Evolutionary conservation across 2,329 filamentous ascomycete species (phyloP).

Genomic region (Sphaceloma murrayae): DNA sequence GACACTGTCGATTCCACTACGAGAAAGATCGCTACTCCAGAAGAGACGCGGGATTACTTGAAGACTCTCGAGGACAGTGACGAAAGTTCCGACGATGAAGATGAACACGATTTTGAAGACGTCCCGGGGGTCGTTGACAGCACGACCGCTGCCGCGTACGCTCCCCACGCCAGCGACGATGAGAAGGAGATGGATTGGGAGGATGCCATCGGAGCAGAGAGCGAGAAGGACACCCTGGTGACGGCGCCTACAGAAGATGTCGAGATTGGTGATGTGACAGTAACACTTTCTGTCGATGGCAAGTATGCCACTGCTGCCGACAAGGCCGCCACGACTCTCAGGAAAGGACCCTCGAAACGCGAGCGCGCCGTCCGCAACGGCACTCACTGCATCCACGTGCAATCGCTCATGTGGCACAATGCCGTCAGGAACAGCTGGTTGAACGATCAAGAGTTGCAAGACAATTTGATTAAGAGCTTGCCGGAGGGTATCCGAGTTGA

Average conservation of each 20-base stretch:
- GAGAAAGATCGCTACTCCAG: slow-evolving; percentile 26
- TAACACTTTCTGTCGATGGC: slow-evolving; percentile 31
- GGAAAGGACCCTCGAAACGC: slow-evolving; percentile 77
- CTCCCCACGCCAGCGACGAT: slow-evolving; percentile 50
- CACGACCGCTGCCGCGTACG: slow-evolving; percentile 37
- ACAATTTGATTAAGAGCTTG: slow-evolving; percentile 64
- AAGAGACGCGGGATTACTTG: slow-evolving; percentile 30
- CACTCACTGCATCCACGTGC: slow-evolving; percentile 83
- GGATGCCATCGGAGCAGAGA: slow-evolving; percentile 39
- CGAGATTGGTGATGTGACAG: slow-evolving; percentile 27
- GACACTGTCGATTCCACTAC: slow-evolving; percentile 35
- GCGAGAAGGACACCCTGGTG: slow-evolving; percentile 13
- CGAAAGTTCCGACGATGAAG: slow-evolving; percentile 34
- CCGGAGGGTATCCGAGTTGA: slow-evolving; percentile 59
- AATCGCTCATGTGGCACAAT: slow-evolving; percentile 83
- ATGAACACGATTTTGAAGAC: slow-evolving; percentile 44
- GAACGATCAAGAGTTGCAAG: slow-evolving; percentile 65
- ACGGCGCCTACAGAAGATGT: slow-evolving; percentile 19
- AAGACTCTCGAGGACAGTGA: slow-evolving; percentile 30
- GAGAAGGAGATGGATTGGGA: slow-evolving; percentile 53
- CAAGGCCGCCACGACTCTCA: slow-evolving; percentile 38
- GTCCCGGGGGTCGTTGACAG: slow-evolving; percentile 26
- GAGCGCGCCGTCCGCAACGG: slow-evolving; percentile 67
- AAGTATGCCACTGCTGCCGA: slow-evolving; percentile 34
- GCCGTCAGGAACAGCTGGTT: slow-evolving; percentile 75